A percentile compares a stretch with the other conserved stretches of the same genome.
Evolutionary conservation across 179 eudicot genomes (phyloP).

Genomic region (Pouteria campechiana): DNA sequence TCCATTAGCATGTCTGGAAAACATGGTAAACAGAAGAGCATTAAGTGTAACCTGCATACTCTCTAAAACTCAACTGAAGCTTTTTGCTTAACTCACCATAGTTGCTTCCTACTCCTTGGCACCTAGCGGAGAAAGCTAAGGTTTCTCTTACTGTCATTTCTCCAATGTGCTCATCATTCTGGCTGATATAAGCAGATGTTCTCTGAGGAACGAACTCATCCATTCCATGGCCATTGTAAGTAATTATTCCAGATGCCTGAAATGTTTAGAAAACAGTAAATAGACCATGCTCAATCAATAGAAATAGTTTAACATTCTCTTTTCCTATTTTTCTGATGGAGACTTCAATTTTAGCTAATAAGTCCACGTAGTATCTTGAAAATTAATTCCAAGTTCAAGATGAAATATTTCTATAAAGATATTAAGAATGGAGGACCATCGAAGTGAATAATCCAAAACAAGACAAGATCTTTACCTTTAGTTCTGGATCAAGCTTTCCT

Average conservation of each 20-base stretch:
- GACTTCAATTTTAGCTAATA: too few relatives aligned
- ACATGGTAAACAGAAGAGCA: background rate
- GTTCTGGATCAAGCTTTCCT: slow-evolving; percentile 32
- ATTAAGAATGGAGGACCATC: too few relatives aligned
- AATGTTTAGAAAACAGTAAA: background rate
- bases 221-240: slow-evolving; percentile 27
- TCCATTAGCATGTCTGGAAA: slow-evolving; percentile 29
- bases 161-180: slow-evolving; percentile 25
- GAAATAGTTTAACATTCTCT: too few relatives aligned
- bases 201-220: slow-evolving; percentile 21
- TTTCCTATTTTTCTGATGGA: too few relatives aligned
- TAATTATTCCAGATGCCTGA: slow-evolving; percentile 18
- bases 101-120: slow-evolving; percentile 30
- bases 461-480: slow-evolving; percentile 16
- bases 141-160: slow-evolving; percentile 34
- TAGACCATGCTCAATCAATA: too few relatives aligned
- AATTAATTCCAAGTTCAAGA: too few relatives aligned
- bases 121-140: slow-evolving; percentile 22
- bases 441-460: background rate
- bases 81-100: slow-evolving; percentile 17
- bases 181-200: slow-evolving; percentile 25
- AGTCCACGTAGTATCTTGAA: too few relatives aligned
- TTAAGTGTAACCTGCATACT: background rate
- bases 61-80: background rate
- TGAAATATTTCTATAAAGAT: too few relatives aligned